A percentile compares a stretch with the other conserved stretches of the same genome.
phyloP scores from a whole-genome alignment of 441 rosid species.

The Omphalea diandra region DNA sequence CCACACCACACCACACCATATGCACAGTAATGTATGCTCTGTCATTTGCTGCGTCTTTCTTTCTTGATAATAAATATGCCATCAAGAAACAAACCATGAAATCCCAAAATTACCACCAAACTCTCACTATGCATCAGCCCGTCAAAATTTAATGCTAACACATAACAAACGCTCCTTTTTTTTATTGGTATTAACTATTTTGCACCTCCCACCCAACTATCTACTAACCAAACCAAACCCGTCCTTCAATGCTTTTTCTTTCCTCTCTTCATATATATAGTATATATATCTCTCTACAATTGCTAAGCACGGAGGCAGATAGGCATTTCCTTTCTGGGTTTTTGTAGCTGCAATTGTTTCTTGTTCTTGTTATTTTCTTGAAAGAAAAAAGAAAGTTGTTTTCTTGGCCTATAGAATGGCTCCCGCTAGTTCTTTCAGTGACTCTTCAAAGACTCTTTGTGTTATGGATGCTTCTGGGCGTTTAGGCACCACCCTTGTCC shows the following conservation, averaged over 20 bases:
- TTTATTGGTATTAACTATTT: not conserved
- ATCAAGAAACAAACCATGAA: not conserved
- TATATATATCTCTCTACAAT: not conserved
- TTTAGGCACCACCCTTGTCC: conserved; percentile 49
- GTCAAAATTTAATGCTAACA: conserved; percentile 7
- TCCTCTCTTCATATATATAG: not conserved
- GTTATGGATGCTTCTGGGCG: conserved; percentile 65
- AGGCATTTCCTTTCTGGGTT: not conserved
- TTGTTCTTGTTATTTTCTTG: not conserved
- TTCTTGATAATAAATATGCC: too few relatives aligned
- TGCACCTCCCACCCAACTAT: conserved; percentile 24
- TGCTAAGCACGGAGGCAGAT: not conserved
- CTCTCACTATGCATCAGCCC: conserved; percentile 9
- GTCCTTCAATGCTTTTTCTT: conserved; percentile 18
- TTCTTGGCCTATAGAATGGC: conserved; percentile 31
- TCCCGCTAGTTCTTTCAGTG: conserved; percentile 30
- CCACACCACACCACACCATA: too few relatives aligned
- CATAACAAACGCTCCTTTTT: too few relatives aligned
- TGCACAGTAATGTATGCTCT: not conserved
- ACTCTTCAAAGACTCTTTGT: conserved; percentile 37
- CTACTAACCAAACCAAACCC: conserved; percentile 18
- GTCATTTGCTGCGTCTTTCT: not conserved
- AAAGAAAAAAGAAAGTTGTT: not conserved
- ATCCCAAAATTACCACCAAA: conserved; percentile 4
- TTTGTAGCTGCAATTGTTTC: not conserved